Base-by-base conservation (phyloP, 163 green algal species). In the Scenedesmus sp. region DNA sequence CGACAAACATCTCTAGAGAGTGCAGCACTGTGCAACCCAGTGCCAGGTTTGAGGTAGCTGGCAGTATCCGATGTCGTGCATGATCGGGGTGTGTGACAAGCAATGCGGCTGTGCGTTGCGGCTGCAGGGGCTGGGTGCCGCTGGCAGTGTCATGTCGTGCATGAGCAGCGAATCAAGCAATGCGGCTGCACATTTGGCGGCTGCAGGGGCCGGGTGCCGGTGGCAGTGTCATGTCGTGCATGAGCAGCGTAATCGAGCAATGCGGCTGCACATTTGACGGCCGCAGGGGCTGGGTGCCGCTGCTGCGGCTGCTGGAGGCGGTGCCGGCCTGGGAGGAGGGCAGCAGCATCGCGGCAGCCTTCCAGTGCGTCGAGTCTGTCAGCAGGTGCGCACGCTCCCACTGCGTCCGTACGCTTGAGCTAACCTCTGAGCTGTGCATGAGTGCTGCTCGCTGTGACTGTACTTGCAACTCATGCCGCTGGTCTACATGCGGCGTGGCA, bases 231-330 rank as follows among this genome's bases (percentile, higher is more conserved):
- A 70, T 72, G 5, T n/a, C 78, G n/a, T n/a, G n/a, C n/a, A n/a
- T n/a, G n/a, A n/a, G n/a, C n/a, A n/a, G n/a, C n/a, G n/a, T n/a
- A n/a, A n/a, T n/a, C n/a, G n/a, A n/a, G n/a, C n/a, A n/a, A n/a
- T n/a, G n/a, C n/a, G n/a, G n/a, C n/a, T n/a, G n/a, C n/a, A n/a
- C n/a, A n/a, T n/a, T n/a, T n/a, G n/a, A n/a, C n/a, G n/a, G n/a
- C n/a, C 81, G 35, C 42, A 93, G 93, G 24, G 96, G 95, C 30
- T 98, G 96, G 96, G 94, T 93, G 82, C 95, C 96, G 30, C 87
- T 97, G 35, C 94, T 98, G 91, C 91, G 95, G 26, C 92, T 98
- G 81, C 91, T 98, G 85, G 93, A 94, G 78, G 92, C 88, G 12
- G 96, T 97, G 68, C 95, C 96, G 0, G 37, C 86, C 70, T 83